Conservation (phyloP, 208 protist genomes). For the Leishmania braziliensis region DNA sequence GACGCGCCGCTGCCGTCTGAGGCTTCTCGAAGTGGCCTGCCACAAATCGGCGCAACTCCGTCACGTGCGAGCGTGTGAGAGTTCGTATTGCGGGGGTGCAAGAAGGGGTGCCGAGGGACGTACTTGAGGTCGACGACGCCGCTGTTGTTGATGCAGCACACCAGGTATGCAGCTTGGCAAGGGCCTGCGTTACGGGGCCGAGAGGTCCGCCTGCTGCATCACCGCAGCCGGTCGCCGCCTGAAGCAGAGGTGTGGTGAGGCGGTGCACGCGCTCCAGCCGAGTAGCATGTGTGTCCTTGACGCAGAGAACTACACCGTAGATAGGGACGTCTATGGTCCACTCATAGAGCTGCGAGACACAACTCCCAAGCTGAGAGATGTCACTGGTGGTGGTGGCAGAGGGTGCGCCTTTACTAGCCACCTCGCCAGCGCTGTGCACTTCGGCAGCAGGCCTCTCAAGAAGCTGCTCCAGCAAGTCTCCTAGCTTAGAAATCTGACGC, state of each 20-base stretch:
- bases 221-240: slow-evolving; percentile 3
- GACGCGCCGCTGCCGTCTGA: not conserved
- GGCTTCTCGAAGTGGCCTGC: not conserved
- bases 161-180: slow-evolving; percentile 22
- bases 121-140: not conserved
- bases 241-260: slow-evolving; percentile 29
- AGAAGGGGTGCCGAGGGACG: not conserved
- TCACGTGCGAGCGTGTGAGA: not conserved
- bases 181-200: slow-evolving; percentile 3
- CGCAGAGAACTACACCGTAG: slow-evolving; percentile 24
- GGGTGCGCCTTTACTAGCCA: not conserved
- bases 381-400: not conserved
- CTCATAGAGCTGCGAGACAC: not conserved
- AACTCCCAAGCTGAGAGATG: not conserved
- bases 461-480: slow-evolving; percentile 1
- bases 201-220: slow-evolving; percentile 2
- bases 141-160: not conserved
- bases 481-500: not conserved
- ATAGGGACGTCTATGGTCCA: slow-evolving; percentile 20
- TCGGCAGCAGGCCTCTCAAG: not conserved
- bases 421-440: not conserved
- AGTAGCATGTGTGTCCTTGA: slow-evolving; percentile 29
- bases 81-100: not conserved
- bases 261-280: slow-evolving; percentile 19
- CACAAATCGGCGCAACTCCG: not conserved